Evolutionary conservation across 768 basidiomycete species (phyloP).

Genomic region (Lentinula aciculospora): DNA sequence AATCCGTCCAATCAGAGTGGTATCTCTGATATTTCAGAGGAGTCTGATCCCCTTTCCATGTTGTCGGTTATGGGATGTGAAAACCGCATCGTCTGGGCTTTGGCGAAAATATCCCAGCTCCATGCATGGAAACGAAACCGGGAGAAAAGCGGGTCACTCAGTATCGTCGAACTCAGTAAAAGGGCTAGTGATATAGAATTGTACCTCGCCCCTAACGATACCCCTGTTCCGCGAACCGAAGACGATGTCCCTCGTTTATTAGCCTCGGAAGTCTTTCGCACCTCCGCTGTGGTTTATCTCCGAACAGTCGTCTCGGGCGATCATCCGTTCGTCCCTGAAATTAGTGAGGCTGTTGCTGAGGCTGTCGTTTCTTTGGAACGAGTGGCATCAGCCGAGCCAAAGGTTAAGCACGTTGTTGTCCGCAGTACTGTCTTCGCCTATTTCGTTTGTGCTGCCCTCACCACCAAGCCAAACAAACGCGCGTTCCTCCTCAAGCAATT

Average conservation of each 20-base stretch:
- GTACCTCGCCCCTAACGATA: constrained; percentile 16
- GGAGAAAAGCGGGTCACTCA: constrained; percentile 37
- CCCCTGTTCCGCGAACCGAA: constrained; percentile 9
- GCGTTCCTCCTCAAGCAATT: constrained; percentile 39
- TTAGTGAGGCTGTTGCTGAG: constrained; percentile 46
- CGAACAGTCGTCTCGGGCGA: constrained; percentile 75
- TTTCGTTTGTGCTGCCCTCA: constrained; percentile 67
- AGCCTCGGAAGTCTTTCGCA: constrained; percentile 63
- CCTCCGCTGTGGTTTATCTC: constrained; percentile 69
- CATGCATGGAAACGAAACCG: constrained; percentile 58
- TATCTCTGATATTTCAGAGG: constrained; percentile 24
- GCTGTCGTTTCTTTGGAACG: constrained; percentile 41
- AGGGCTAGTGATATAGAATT: constrained; percentile 48
- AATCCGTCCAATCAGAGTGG: constrained; percentile 30
- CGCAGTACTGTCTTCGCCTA: constrained; percentile 77
- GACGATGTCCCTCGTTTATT: constrained; percentile 33
- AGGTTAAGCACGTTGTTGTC: constrained; percentile 48
- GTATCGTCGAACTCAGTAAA: constrained; percentile 53
- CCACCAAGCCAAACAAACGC: constrained; percentile 42
- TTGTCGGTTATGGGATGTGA: constrained; percentile 82
- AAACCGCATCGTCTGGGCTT: constrained; percentile 70
- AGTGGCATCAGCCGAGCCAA: constrained; percentile 25
- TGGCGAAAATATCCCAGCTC: constrained; percentile 67
- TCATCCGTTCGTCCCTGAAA: constrained; percentile 59
- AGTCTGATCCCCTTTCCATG: constrained; percentile 55